Evolutionary conservation across 768 basidiomycete species (phyloP).

Genomic region (Mycena alexandri): DNA sequence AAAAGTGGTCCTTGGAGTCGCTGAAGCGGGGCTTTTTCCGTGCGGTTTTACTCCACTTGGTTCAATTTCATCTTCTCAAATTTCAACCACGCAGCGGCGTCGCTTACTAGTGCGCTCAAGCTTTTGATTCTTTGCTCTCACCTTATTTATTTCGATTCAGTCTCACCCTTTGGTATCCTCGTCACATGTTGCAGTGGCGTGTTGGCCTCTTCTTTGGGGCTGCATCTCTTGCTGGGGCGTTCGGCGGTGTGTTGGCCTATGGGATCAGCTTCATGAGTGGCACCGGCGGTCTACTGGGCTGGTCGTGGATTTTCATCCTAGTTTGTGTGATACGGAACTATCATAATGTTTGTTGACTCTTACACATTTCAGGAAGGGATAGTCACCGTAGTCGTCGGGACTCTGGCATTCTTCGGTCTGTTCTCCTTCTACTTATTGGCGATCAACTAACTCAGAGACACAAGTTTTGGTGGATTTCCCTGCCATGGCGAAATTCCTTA

Average conservation of each 20-base stretch:
- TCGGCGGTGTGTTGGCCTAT: constrained; percentile 71
- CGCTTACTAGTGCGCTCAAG: constrained; percentile 70
- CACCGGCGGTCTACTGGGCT: constrained; percentile 60
- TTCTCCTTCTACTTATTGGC: not conserved
- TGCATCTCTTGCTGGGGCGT: constrained; percentile 74
- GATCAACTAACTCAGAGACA: not conserved
- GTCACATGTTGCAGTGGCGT: constrained; percentile 69
- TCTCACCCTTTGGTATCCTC: constrained; percentile 77
- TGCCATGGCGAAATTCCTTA: constrained; percentile 70
- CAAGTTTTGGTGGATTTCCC: constrained; percentile 75
- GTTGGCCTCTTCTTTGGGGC: constrained; percentile 76
- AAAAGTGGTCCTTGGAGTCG: no score
- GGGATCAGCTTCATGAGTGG: constrained; percentile 67
- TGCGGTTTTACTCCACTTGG: not conserved
- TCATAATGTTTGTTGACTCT: not conserved
- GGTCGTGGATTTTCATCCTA: constrained; percentile 73
- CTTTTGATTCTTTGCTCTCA: not conserved
- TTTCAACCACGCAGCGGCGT: constrained; percentile 56
- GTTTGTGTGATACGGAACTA: not conserved
- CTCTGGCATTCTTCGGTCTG: constrained; percentile 65
- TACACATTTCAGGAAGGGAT: constrained; percentile 65
- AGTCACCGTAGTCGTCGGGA: constrained; percentile 67
- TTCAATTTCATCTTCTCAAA: not conserved
- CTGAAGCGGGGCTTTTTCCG: constrained; percentile 81
- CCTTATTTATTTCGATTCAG: constrained; percentile 43